These are phyloP conservation scores for Harringtonia lauricola DNA, from an alignment of 2,329 filamentous ascomycete species.

Conservation along the genomic window DNA sequence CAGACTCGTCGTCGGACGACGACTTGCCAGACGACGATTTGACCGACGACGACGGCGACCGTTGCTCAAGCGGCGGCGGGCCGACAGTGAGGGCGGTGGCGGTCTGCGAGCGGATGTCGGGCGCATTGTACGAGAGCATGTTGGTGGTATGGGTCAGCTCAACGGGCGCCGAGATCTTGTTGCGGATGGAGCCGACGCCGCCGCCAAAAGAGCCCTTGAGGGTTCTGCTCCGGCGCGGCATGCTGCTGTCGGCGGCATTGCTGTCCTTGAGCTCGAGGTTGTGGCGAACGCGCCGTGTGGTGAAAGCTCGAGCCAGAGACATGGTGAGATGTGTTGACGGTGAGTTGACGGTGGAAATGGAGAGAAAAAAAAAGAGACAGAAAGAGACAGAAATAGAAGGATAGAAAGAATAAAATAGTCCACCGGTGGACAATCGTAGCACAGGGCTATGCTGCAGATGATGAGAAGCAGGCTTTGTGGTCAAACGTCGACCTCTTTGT, in stretches of 20 bases:
- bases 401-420: not conserved
- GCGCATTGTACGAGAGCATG: constrained; percentile 89
- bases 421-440: not conserved
- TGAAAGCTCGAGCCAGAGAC: constrained; percentile 57
- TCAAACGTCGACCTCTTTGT: too few species aligned
- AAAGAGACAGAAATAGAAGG: not conserved
- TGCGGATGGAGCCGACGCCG: constrained; percentile 37
- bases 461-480: not conserved
- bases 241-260: constrained; percentile 17
- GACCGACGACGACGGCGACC: constrained; percentile 25
- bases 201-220: constrained; percentile 29
- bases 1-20: constrained; percentile 60
- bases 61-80: not conserved
- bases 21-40: constrained; percentile 39
- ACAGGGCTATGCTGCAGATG: not conserved
- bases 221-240: constrained; percentile 38
- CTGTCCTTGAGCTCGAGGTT: constrained; percentile 33
- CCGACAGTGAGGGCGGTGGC: constrained; percentile 19
- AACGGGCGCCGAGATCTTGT: constrained; percentile 79
- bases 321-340: constrained; percentile 10
- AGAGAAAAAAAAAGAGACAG: not conserved
- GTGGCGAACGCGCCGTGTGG: constrained; percentile 55
- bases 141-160: constrained; percentile 91
- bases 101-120: constrained; percentile 54
- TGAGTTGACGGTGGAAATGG: not conserved